phyloP scores from a whole-genome alignment of 176 grass and related monocot genomes.

The Alloteropsis semialata region DNA sequence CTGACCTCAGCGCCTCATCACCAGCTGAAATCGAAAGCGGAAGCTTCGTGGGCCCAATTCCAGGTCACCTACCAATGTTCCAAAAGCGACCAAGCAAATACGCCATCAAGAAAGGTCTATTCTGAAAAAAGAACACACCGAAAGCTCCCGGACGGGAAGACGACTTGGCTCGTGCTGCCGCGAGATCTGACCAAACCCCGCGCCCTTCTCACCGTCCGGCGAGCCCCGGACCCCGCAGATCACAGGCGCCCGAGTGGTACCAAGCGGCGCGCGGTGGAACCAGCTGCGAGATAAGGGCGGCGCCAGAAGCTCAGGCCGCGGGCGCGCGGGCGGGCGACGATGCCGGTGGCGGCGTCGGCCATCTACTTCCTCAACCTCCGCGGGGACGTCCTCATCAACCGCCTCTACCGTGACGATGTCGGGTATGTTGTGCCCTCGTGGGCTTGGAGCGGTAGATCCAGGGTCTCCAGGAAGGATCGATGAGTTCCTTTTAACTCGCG shows the following conservation, averaged over 20 bases:
- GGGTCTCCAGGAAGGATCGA: not conserved
- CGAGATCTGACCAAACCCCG: slow-evolving; percentile 45
- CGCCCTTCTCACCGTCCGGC: slow-evolving; percentile 30
- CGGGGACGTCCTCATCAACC: slow-evolving; percentile 95
- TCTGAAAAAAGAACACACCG: slow-evolving; percentile 24
- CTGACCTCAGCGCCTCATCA: not conserved
- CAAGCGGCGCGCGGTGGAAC: not conserved
- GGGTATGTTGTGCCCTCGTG: slow-evolving; percentile 43
- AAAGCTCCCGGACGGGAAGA: slow-evolving; percentile 36
- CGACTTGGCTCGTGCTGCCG: slow-evolving; percentile 21
- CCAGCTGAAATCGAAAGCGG: not conserved
- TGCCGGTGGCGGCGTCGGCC: slow-evolving; percentile 91
- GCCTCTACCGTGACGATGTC: slow-evolving; percentile 95
- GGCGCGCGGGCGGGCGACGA: slow-evolving; percentile 49
- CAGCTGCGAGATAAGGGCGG: not conserved
- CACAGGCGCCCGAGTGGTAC: not conserved
- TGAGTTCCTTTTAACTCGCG: not conserved
- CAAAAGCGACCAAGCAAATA: slow-evolving; percentile 25
- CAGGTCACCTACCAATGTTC: not conserved
- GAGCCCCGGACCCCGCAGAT: slow-evolving; percentile 10
- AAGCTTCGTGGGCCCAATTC: slow-evolving; percentile 1
- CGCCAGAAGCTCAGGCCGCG: slow-evolving; percentile 24
- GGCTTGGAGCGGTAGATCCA: slow-evolving; percentile 44
- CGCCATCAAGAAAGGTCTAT: slow-evolving; percentile 26
- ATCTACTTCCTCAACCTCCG: slow-evolving; percentile 95